Percentiles rank a stretch among this genome's conserved stretches.
Evolutionary conservation across 2,329 filamentous ascomycete species (phyloP).

Genomic region (Pseudofabraea citricarpa): DNA sequence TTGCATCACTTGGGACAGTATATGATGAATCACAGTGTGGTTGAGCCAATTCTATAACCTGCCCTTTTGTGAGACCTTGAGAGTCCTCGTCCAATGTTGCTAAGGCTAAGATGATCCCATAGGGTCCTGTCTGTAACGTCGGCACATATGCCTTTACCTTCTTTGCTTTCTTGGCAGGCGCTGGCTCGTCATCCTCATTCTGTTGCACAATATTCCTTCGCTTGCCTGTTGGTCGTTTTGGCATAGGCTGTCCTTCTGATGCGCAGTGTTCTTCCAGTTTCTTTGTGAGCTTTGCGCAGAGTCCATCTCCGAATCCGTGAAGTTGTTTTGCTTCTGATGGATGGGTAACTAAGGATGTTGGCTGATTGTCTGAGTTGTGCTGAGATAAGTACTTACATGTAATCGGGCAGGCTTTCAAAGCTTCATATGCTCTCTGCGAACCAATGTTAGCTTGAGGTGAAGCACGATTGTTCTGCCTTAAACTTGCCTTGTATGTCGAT

Average conservation of each 20-base stretch:
- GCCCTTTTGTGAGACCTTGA: constrained; percentile 59
- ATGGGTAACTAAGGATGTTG: constrained; percentile 62
- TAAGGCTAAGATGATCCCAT: constrained; percentile 66
- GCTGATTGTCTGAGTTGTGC: constrained; percentile 65
- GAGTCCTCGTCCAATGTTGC: constrained; percentile 51
- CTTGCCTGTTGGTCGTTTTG: constrained; percentile 31
- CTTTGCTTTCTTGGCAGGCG: constrained; percentile 48
- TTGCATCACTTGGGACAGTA: constrained; percentile 59
- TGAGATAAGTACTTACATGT: constrained; percentile 62
- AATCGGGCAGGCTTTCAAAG: constrained; percentile 70
- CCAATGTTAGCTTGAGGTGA: not conserved
- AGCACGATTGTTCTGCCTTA: not conserved
- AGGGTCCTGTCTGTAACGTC: constrained; percentile 65
- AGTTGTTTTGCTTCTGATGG: constrained; percentile 68
- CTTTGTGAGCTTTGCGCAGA: constrained; percentile 65
- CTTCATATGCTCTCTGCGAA: constrained; percentile 60
- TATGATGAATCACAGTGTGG: constrained; percentile 71
- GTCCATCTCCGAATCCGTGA: constrained; percentile 68
- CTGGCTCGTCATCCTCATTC: constrained; percentile 7
- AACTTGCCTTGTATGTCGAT: constrained; percentile 55
- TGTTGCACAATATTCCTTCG: constrained; percentile 5
- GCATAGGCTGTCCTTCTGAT: constrained; percentile 64
- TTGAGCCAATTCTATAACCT: constrained; percentile 66
- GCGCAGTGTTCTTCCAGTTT: constrained; percentile 55
- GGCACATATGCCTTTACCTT: constrained; percentile 68